These are phyloP conservation scores for Pittosporum tobira DNA, from an alignment of 129 eudicot genomes.

Conservation along the genomic window DNA sequence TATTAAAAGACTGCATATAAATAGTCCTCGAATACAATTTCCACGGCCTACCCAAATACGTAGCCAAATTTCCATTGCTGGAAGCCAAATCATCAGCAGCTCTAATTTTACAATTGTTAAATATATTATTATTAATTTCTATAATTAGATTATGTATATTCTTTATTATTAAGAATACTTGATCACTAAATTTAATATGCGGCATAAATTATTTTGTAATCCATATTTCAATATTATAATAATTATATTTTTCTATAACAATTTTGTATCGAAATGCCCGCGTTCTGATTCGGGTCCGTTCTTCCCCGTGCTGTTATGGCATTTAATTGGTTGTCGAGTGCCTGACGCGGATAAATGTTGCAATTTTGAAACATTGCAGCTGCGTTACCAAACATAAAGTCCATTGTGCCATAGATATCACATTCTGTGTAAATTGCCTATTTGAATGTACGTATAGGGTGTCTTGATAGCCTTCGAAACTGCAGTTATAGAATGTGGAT, in stretches of 20 bases:
- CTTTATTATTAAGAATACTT: too few relatives aligned
- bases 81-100: conserved; percentile 53
- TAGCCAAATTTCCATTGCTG: conserved; percentile 25
- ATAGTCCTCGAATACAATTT: conserved; percentile 68
- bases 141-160: too few relatives aligned
- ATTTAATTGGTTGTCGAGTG: conserved; percentile 56
- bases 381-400: conserved; percentile 80
- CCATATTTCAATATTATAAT: too few relatives aligned
- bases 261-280: conserved; percentile 66
- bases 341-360: conserved; percentile 66
- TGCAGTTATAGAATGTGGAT: conserved; percentile 79
- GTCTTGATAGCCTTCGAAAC: conserved; percentile 95
- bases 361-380: conserved; percentile 65
- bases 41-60: conserved; percentile 94
- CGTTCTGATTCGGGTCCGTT: conserved; percentile 77
- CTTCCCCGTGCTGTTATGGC: conserved; percentile 89
- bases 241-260: too few relatives aligned
- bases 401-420: conserved; percentile 82
- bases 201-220: too few relatives aligned
- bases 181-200: too few relatives aligned
- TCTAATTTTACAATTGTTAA: conserved; percentile 51
- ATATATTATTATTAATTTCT: too few relatives aligned
- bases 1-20: conserved; percentile 47
- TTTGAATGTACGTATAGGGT: conserved; percentile 74
- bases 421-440: conserved; percentile 81